Percentiles rank a stretch among this genome's conserved stretches.
phyloP scores from a whole-genome alignment of 129 eudicot species.

The Helianthus tuberosus region DNA sequence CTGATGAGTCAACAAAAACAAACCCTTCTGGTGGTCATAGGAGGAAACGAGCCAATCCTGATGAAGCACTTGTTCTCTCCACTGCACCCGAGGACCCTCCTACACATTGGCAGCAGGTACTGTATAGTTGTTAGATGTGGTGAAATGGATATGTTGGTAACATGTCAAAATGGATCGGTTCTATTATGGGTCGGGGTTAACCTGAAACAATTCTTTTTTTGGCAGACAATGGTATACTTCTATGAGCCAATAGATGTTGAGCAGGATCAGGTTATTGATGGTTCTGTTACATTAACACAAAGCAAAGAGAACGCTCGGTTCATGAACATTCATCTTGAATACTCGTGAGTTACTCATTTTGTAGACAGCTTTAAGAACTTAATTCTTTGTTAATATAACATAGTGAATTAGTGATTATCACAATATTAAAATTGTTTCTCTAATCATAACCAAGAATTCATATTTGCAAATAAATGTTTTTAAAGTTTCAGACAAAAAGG shows the following conservation, averaged over 20 bases:
- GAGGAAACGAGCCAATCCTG: constrained; percentile 81
- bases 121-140: constrained; percentile 3
- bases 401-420: not conserved
- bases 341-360: constrained; percentile 62
- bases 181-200: not conserved
- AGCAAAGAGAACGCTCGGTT: constrained; percentile 90
- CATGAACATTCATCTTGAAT: constrained; percentile 90
- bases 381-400: not conserved
- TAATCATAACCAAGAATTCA: not conserved
- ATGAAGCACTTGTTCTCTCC: constrained; percentile 81
- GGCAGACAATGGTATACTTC: constrained; percentile 86
- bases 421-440: not conserved
- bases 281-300: constrained; percentile 76
- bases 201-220: not conserved
- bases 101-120: constrained; percentile 99
- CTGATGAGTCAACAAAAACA: constrained; percentile 35
- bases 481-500: not conserved
- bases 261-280: constrained; percentile 90
- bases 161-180: not conserved
- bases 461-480: not conserved
- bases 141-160: not conserved
- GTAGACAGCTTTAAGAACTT: constrained; percentile 13
- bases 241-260: constrained; percentile 91
- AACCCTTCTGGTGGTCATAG: constrained; percentile 41
- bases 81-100: constrained; percentile 99